A percentile compares a stretch with the other conserved stretches of the same genome.
phyloP scores from a whole-genome alignment of 495 filamentous ascomycete genomes.

The Talaromyces nanjingensis region DNA sequence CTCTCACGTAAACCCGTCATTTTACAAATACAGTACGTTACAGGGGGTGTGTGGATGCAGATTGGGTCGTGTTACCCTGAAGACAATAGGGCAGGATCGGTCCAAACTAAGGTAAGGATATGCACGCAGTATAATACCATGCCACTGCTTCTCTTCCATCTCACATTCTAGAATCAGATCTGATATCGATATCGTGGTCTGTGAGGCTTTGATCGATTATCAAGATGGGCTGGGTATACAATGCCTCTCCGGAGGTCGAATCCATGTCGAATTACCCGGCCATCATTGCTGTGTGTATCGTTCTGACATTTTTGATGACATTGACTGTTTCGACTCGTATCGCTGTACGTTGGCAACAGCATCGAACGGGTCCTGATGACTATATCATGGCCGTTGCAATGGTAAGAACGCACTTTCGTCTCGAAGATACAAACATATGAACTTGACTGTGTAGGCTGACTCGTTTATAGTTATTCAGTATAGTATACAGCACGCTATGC shows the following conservation, averaged over 20 bases:
- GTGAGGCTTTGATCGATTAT: not conserved
- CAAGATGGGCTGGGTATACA: slow-evolving; percentile 37
- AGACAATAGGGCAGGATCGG: not conserved
- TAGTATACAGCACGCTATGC: slow-evolving; percentile 44
- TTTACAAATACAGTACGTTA: not conserved
- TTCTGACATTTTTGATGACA: slow-evolving; percentile 32
- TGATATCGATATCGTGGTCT: not conserved
- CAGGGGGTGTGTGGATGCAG: not conserved
- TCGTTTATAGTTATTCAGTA: slow-evolving; percentile 27
- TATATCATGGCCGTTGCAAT: slow-evolving; percentile 40
- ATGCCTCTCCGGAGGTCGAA: slow-evolving; percentile 33
- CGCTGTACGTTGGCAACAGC: slow-evolving; percentile 24
- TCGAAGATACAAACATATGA: not conserved
- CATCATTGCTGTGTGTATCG: slow-evolving; percentile 39
- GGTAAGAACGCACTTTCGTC: slow-evolving; percentile 17
- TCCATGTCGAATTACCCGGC: slow-evolving; percentile 31
- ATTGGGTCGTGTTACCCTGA: not conserved
- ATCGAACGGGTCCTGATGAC: slow-evolving; percentile 37
- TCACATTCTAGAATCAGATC: slow-evolving; percentile 1
- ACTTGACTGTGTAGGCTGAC: not conserved
- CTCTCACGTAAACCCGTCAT: not conserved
- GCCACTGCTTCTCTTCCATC: not conserved
- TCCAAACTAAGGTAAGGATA: not conserved
- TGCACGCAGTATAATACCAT: not conserved
- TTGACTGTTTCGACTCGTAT: slow-evolving; percentile 29